Base-by-base conservation (phyloP, 148 eudicot genomes). In the Oxyria digyna region DNA sequence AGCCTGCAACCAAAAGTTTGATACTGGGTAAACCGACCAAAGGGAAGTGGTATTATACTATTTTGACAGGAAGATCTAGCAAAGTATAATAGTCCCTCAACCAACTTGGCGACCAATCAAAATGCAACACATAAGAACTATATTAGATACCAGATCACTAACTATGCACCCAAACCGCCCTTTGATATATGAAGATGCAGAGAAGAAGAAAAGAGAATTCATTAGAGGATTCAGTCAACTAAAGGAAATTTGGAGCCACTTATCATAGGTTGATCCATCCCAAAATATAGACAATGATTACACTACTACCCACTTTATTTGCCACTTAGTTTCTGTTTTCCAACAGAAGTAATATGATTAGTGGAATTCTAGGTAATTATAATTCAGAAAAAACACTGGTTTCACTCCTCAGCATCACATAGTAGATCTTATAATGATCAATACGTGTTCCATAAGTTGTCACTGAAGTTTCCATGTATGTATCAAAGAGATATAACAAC, bases 1-100 rank as follows among this genome's bases (percentile, higher is more conserved):
- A 41, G 80, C 89, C 98, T 94, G 81, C 62, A 78, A 71, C 27
- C 38, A 52, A 31, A 38, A 67, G n/a, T 42, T 57, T 15, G 35
- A 65, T 50, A 12, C 55, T 18, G 55, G 18, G 55, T 49, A 49
- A 18, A 49, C 24, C 24, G 20, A 18, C 55, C 9, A 8, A 49
- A 20, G 26, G 55, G 55, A 17, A 18, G 55, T 49, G 55, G 20
- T 11, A 49, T 9, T 49, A 49, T 0, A 49, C 18, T 49, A 49
- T 11, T 49, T 23, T 21, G 0, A 9, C 52, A 14, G 18, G 4
- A 46, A 46, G 18, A 46, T 17, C 3, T 13, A n/a, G 50, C 20
- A 45, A 15, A 2, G 21, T 17, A 45, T 14, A 35, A 3, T 35
- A 2, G 4, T 35, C 38, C 38, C 38, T 35, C 38, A 35, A 35